phyloP scores from a whole-genome alignment of 768 basidiomycete species.

The Termitomyces sp. region DNA sequence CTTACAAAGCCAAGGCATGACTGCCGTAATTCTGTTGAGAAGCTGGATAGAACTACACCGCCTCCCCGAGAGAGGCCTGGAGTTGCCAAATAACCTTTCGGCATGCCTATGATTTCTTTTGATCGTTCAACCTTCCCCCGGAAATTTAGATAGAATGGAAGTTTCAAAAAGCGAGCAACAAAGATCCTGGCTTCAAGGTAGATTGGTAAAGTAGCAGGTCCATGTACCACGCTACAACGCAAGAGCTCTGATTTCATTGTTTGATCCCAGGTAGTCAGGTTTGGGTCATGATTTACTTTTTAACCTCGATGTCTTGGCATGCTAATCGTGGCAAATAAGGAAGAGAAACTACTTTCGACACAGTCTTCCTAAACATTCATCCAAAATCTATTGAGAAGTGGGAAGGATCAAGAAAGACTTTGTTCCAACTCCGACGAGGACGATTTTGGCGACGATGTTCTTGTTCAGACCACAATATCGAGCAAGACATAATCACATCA shows the following conservation, averaged over 20 bases:
- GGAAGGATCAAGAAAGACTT: not conserved
- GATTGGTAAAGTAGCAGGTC: not conserved
- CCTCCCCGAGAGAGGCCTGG: not conserved
- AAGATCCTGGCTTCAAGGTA: not conserved
- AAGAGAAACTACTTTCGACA: not conserved
- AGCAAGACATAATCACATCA: not conserved
- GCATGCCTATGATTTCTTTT: not conserved
- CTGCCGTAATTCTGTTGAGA: not conserved
- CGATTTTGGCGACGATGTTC: not conserved
- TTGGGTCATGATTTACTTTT: not conserved
- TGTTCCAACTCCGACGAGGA: not conserved
- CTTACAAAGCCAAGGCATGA: not conserved
- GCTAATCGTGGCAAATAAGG: not conserved
- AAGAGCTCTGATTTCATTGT: not conserved
- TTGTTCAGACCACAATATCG: not conserved
- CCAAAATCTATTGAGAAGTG: too few relatives aligned
- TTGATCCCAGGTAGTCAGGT: not conserved
- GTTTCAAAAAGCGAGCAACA: not conserved
- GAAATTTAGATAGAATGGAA: not conserved
- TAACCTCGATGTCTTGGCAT: not conserved
- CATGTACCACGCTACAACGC: not conserved
- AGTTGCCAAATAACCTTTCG: not conserved
- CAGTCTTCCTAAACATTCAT: not conserved
- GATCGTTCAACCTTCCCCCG: too few relatives aligned
- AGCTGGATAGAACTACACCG: not conserved